Conservation (phyloP, 192 early-diverging fungal genomes). For the Phycomyces nitens region DNA sequence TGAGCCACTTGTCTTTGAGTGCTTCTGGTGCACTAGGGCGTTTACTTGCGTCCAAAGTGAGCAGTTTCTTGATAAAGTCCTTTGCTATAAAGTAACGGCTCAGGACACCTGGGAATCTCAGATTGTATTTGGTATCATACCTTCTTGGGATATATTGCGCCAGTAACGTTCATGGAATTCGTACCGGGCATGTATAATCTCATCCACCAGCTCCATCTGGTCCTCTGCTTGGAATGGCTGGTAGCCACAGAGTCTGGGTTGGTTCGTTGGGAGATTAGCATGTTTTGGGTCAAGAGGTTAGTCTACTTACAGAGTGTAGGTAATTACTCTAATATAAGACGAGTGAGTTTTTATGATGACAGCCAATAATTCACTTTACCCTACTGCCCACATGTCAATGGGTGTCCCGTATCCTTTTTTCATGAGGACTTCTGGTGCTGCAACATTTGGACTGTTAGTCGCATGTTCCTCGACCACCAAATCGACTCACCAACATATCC, state of each 20-base stretch:
- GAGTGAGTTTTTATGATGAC: neutral
- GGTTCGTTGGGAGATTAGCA: too few relatives aligned
- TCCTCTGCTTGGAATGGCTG: constrained; percentile 69
- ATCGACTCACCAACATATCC: constrained; percentile 57
- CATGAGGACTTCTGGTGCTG: constrained; percentile 78
- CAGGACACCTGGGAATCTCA: too few relatives aligned
- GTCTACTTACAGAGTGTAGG: constrained; percentile 78
- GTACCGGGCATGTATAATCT: constrained; percentile 60
- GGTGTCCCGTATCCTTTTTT: constrained; percentile 81
- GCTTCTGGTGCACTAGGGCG: constrained; percentile 81
- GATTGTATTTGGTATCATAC: constrained; percentile 49
- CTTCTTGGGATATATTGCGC: constrained; percentile 79
- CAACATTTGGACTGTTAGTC: constrained; percentile 19
- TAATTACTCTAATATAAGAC: constrained; percentile 60
- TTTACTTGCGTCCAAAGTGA: constrained; percentile 63
- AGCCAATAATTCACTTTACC: constrained; percentile 28
- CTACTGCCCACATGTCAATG: constrained; percentile 96
- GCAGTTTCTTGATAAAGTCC: constrained; percentile 68
- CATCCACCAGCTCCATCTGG: constrained; percentile 49
- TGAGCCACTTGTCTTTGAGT: constrained; percentile 82
- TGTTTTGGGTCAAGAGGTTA: too few relatives aligned
- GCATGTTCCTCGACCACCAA: too few relatives aligned
- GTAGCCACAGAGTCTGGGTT: constrained; percentile 78
- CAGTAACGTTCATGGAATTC: constrained; percentile 74
- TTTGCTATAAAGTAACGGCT: constrained; percentile 59